Evolutionary conservation across 2,329 filamentous ascomycete species (phyloP).

Genomic region (Fonsecaea nubica): DNA sequence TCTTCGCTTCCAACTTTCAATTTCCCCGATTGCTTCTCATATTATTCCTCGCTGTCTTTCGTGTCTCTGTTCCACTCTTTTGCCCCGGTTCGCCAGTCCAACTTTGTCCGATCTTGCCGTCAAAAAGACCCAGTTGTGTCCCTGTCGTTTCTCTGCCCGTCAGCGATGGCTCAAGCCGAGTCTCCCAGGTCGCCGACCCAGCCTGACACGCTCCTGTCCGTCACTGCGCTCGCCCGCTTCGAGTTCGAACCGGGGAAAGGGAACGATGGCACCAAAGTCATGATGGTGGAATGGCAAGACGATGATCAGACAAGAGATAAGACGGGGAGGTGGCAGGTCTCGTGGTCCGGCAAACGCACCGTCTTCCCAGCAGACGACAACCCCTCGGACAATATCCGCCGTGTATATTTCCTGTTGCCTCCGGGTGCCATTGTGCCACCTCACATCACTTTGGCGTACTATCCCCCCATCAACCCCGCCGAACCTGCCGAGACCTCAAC

Average conservation of each 20-base stretch:
- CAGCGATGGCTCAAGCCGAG: slow-evolving; percentile 28
- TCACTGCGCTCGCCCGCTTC: slow-evolving; percentile 77
- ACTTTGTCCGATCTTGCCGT: slow-evolving; percentile 4
- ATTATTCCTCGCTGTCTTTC: neutral
- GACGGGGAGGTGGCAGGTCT: slow-evolving; percentile 73
- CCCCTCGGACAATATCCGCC: slow-evolving; percentile 60
- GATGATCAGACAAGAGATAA: slow-evolving; percentile 57
- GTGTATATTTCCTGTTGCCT: slow-evolving; percentile 81
- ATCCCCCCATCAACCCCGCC: slow-evolving; percentile 55
- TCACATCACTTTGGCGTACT: slow-evolving; percentile 69
- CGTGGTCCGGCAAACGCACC: slow-evolving; percentile 80
- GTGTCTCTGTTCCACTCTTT: slow-evolving; percentile 1
- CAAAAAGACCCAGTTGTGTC: neutral
- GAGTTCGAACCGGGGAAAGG: slow-evolving; percentile 80
- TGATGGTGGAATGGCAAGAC: slow-evolving; percentile 92
- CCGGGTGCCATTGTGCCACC: slow-evolving; percentile 74
- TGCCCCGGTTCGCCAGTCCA: neutral
- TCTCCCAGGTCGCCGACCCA: slow-evolving; percentile 34
- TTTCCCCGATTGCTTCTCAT: neutral
- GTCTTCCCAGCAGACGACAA: slow-evolving; percentile 71
- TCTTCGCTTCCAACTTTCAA: slow-evolving; percentile 11
- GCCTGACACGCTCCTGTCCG: slow-evolving; percentile 42
- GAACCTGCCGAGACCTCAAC: slow-evolving; percentile 41
- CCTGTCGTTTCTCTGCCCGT: neutral
- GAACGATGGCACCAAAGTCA: slow-evolving; percentile 84